Conservation (phyloP, 2,329 filamentous ascomycete genomes). For the Orbilia ellipsospora region DNA sequence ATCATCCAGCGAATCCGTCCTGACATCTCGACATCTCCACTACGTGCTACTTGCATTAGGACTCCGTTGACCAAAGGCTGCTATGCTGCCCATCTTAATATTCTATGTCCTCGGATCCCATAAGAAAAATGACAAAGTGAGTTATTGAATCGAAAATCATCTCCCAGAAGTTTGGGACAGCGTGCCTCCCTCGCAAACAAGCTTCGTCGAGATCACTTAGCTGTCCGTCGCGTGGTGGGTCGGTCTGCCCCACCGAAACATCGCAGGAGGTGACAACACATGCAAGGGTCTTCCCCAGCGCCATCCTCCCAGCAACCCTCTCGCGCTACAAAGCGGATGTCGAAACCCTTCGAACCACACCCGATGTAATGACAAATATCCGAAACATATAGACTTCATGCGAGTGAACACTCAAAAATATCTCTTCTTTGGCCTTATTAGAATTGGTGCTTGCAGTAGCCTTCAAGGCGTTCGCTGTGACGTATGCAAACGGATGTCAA, state of each 20-base stretch:
- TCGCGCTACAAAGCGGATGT: constrained; percentile 15
- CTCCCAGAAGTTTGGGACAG: too few relatives aligned
- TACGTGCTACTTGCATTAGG: too few relatives aligned
- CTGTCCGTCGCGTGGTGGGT: constrained; percentile 7
- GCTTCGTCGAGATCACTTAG: not conserved
- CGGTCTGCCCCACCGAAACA: not conserved
- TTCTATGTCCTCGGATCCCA: too few relatives aligned
- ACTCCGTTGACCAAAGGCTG: too few relatives aligned
- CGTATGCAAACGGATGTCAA: too few relatives aligned
- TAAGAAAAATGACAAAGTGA: too few relatives aligned
- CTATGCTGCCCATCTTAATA: too few relatives aligned
- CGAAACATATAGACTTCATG: constrained; percentile 14
- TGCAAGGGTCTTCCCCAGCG: not conserved
- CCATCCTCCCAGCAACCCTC: not conserved
- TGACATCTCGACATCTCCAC: too few relatives aligned
- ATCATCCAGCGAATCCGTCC: too few relatives aligned
- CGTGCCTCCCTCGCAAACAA: constrained; percentile 4
- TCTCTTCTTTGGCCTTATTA: not conserved
- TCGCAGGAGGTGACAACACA: not conserved
- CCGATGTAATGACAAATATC: constrained; percentile 10
- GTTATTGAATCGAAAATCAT: too few relatives aligned
- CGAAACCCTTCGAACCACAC: constrained; percentile 12
- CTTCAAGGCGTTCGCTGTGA: too few relatives aligned
- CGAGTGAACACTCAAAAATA: constrained; percentile 2
- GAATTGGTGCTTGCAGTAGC: too few relatives aligned